Base-by-base conservation (phyloP, 345 rosid genomes). In the Balakata baccata region DNA sequence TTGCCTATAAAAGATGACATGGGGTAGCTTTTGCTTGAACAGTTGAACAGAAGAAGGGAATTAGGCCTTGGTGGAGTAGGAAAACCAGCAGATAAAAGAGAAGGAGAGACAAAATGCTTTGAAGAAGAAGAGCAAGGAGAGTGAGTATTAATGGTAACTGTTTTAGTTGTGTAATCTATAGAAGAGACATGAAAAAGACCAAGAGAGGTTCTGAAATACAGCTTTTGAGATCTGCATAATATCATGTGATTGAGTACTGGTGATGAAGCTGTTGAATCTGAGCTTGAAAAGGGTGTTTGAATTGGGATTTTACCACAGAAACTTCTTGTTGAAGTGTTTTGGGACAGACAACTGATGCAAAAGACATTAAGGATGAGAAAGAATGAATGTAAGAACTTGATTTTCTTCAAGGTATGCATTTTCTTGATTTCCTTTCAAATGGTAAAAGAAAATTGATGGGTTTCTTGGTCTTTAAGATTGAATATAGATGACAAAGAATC, bases 161-260 rank as follows among this genome's bases (percentile, higher is more conserved):
- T 74, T 82, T 76, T 88, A 5, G 64, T 69, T 38, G 81, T n/a
- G 71, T 84, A 83, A 73, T 88, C 80, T n/a, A 88, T 68, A 41
- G 88, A 79, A 64, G 88, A 85, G 70, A 83, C 73, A 41, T 73
- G 84, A 29, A 81, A 79, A 75, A 76, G 82, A 23, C 89, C 91
- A 0, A 74, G 25, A 74, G 91, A 82, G 58, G 87, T 86, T 82
- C 86, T 81, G 16, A 87, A 82, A 65, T 83, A 87, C 37, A 84
- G 82, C 54, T 81, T 75, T 61, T 83, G 75, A 80, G 88, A 83
- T 73, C 80, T 82, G 86, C 91, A 85, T 51, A 78, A 56, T 68
- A 86, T 78, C 80, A 83, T 74, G n/a, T 66, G 69, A 59, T 64
- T 69, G 61, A 76, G 54, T 13, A 69, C 72, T 18, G 47, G 10